Evolutionary conservation across 192 early-diverging fungal species (phyloP).

Genomic region (Phycomyces nitens): DNA sequence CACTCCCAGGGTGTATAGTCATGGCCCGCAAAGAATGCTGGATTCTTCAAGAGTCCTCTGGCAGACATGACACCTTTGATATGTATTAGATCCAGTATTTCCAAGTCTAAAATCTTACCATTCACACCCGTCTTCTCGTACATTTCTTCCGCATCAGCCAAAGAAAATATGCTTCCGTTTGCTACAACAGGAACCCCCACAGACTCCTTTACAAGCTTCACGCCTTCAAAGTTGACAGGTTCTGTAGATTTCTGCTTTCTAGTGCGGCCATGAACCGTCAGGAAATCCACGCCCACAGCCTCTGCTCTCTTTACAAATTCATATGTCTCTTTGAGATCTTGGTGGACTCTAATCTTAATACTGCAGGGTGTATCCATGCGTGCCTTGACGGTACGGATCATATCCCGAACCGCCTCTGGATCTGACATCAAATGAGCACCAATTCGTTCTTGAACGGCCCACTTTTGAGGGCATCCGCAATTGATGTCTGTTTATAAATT

Average conservation of each 20-base stretch:
- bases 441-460: conserved; percentile 88
- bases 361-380: conserved; percentile 67
- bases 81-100: background rate
- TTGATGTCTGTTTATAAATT: conserved; percentile 56
- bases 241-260: conserved; percentile 76
- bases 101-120: conserved; percentile 40
- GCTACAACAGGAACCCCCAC: conserved; percentile 79
- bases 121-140: conserved; percentile 75
- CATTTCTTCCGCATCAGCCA: conserved; percentile 71
- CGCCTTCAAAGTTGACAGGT: conserved; percentile 75
- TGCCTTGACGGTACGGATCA: conserved; percentile 77
- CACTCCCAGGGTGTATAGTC: conserved; percentile 75
- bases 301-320: conserved; percentile 85
- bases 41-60: conserved; percentile 86
- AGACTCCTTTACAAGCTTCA: conserved; percentile 78
- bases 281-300: conserved; percentile 83
- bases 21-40: conserved; percentile 87
- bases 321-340: conserved; percentile 67
- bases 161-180: conserved; percentile 82
- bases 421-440: conserved; percentile 83
- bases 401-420: conserved; percentile 88
- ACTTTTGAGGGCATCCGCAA: conserved; percentile 96
- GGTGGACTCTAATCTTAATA: conserved; percentile 88
- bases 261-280: conserved; percentile 89
- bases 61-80: conserved; percentile 83